These are phyloP conservation scores for Passiflora organensis DNA, from an alignment of 345 rosid species.

Conservation along the genomic window DNA sequence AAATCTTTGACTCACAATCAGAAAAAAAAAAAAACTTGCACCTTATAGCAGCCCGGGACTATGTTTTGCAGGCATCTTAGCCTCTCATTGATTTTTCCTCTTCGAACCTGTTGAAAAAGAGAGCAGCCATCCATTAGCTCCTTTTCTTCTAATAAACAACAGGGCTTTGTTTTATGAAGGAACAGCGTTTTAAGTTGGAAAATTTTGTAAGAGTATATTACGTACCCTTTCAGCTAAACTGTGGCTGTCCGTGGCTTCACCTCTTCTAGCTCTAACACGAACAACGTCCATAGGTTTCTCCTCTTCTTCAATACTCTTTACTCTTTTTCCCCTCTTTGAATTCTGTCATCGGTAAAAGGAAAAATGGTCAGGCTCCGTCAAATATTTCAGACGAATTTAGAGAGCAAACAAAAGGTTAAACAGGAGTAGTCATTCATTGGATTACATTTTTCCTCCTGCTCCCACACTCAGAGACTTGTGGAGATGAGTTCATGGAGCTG, in stretches of 20 bases:
- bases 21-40: neutral
- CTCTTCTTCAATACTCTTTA: slow-evolving; percentile 37
- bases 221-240: slow-evolving; percentile 88
- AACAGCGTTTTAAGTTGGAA: too few relatives aligned
- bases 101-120: slow-evolving; percentile 36
- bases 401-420: neutral
- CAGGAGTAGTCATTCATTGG: neutral
- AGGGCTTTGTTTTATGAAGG: too few relatives aligned
- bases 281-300: slow-evolving; percentile 57
- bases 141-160: neutral
- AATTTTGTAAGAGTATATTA: neutral
- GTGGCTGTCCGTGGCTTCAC: slow-evolving; percentile 92
- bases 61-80: slow-evolving; percentile 55
- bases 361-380: neutral
- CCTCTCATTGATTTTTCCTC: slow-evolving; percentile 66
- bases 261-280: slow-evolving; percentile 93
- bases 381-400: neutral
- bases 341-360: slow-evolving; percentile 20
- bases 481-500: slow-evolving; percentile 30
- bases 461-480: slow-evolving; percentile 32
- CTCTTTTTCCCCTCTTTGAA: slow-evolving; percentile 46
- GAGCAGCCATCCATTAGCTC: neutral
- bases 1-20: neutral
- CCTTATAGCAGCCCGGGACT: slow-evolving; percentile 78
- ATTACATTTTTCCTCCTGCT: slow-evolving; percentile 35